These are phyloP conservation scores for Myxozyma neglecta DNA, from an alignment of 805 yeast genomes.

Conservation along the genomic window DNA sequence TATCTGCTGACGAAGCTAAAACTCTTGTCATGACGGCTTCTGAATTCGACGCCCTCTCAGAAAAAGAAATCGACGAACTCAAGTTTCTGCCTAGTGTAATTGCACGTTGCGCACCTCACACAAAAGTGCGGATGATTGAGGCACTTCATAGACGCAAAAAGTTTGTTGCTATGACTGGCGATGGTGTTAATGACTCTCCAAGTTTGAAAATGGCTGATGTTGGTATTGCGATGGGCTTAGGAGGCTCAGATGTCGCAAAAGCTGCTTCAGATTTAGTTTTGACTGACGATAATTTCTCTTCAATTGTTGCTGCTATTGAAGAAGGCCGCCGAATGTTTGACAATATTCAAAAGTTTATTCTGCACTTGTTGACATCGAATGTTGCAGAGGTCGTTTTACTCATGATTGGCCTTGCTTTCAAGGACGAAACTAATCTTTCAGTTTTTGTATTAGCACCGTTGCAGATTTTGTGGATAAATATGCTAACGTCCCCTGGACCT, in stretches of 20 bases:
- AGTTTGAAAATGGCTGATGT: conserved; percentile 74
- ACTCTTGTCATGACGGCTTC: conserved; percentile 63
- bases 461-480: conserved; percentile 76
- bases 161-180: conserved; percentile 80
- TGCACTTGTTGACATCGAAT: conserved; percentile 70
- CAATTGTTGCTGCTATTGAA: conserved; percentile 73
- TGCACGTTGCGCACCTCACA: conserved; percentile 81
- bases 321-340: conserved; percentile 80
- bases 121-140: conserved; percentile 78
- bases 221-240: conserved; percentile 81
- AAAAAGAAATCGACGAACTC: conserved; percentile 58
- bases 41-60: conserved; percentile 64
- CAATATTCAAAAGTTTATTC: conserved; percentile 74
- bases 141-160: conserved; percentile 64
- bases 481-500: conserved; percentile 76
- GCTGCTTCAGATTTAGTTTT: conserved; percentile 77
- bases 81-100: conserved; percentile 74
- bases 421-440: conserved; percentile 60
- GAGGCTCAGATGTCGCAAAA: conserved; percentile 83
- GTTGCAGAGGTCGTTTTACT: conserved; percentile 68
- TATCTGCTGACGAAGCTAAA: conserved; percentile 36
- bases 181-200: conserved; percentile 82
- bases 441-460: conserved; percentile 83
- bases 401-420: conserved; percentile 71
- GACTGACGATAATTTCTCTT: conserved; percentile 75